Evolutionary conservation across 192 early-diverging fungal genomes (phyloP), one percentile per base, ranked within the genome.

Genomic region (Coemansia sp.): DNA sequence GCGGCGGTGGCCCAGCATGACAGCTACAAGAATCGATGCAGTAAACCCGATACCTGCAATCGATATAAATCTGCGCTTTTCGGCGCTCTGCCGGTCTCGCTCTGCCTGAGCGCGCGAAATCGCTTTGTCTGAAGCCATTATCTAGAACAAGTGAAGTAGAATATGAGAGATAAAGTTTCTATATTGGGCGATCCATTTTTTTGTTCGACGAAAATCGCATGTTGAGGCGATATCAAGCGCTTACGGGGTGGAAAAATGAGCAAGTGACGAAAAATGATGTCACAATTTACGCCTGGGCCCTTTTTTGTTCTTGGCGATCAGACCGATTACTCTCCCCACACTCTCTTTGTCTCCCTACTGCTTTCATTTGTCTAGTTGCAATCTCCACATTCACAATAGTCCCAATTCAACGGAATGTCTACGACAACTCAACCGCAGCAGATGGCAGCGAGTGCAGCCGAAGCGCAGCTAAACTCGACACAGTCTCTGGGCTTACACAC

Each of bases 1-100:
- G 1, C 80, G 68, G 36, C 80, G 75, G 66, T 82, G 80, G 31
- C 75, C 75, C 41, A 77, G 15, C 27, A 69, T 72, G 23, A 77
- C 72, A 1, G 72, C 80, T 21, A 48, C 71, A 3, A 82, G 44
- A 2, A 74, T 29, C 37, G 80, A 63, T 1, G 72, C 75, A 3
- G 75, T 61, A 25, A 74, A 74, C 0, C 75, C 80, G 8, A 77
- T 31, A n/a, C 72, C 75, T 5, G 72, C 68, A 7, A 70, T 37
- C 8, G 75, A 51, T 41, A 77, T 23, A 27, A 82, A 69, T 31
- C 62, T 8, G 12, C 72, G 67, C 55, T 74, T 71, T n/a, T 82
- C 75, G 25, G 51, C 70, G 14, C 21, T 32, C 67, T 82, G 80
- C 4, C 75, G 72, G 32, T 72, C 72, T 21, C 57, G 62, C 39